Evolutionary conservation across 768 basidiomycete species (phyloP).

Genomic region (Lactarius hengduanensis): DNA sequence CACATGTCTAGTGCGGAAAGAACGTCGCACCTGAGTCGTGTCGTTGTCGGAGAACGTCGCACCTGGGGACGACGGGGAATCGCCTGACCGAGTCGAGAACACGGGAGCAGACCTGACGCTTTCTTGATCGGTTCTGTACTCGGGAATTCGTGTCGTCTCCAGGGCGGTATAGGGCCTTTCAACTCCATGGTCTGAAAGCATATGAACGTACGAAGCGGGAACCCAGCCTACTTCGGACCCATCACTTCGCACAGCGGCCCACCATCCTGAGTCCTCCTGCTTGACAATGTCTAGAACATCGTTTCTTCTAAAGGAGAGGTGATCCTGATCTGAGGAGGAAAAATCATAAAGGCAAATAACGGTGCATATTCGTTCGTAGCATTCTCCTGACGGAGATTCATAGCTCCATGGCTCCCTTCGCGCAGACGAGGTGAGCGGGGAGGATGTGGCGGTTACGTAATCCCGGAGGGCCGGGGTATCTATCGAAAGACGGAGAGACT

Average conservation of each 20-base stretch:
- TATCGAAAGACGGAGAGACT: conserved; percentile 24
- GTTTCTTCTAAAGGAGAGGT: conserved; percentile 60
- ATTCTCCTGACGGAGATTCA: conserved; percentile 33
- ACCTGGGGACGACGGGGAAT: conserved; percentile 12
- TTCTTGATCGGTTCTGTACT: conserved; percentile 46
- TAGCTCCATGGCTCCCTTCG: conserved; percentile 23
- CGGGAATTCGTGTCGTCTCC: conserved; percentile 43
- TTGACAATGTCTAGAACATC: conserved; percentile 69
- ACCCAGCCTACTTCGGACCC: conserved; percentile 69
- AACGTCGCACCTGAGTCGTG: conserved; percentile 5
- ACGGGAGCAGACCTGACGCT: conserved; percentile 42
- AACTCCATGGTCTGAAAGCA: conserved; percentile 51
- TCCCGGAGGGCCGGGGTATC: background rate
- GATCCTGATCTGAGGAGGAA: conserved; percentile 55
- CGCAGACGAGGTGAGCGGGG: conserved; percentile 4
- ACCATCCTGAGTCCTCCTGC: conserved; percentile 75
- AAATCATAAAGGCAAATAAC: conserved; percentile 72
- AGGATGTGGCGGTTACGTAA: background rate
- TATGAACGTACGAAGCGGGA: conserved; percentile 65
- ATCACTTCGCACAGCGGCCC: conserved; percentile 65
- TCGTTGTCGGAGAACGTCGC: conserved; percentile 10
- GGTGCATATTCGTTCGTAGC: conserved; percentile 43
- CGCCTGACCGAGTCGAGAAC: conserved; percentile 29
- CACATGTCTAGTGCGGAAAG: background rate
- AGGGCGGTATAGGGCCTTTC: conserved; percentile 46